phyloP scores from a whole-genome alignment of 129 eudicot species.

The Artemisia argyi region DNA sequence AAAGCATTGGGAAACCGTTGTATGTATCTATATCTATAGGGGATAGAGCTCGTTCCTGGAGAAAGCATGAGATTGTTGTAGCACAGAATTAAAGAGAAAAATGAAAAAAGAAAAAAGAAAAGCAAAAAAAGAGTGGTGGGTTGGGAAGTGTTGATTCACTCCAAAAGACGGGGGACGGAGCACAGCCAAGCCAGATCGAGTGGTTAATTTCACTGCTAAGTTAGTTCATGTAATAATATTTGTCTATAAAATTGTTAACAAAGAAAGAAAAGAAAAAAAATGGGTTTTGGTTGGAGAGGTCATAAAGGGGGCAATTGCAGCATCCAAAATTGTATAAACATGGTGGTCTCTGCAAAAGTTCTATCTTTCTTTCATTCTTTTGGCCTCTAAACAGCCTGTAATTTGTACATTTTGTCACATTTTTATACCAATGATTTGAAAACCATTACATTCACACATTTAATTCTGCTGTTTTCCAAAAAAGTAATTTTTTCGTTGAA shows the following conservation, averaged over 20 bases:
- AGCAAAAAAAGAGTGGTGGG: constrained; percentile 37
- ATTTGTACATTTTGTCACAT: constrained; percentile 18
- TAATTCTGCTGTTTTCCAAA: neutral
- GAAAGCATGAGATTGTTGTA: neutral
- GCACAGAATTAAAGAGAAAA: neutral
- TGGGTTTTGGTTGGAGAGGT: constrained; percentile 29
- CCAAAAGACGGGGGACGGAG: constrained; percentile 51
- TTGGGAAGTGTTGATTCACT: constrained; percentile 76
- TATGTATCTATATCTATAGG: constrained; percentile 24
- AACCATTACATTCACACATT: neutral
- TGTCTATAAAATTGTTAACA: constrained; percentile 34
- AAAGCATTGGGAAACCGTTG: constrained; percentile 1
- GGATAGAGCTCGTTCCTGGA: constrained; percentile 25
- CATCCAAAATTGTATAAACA: constrained; percentile 33
- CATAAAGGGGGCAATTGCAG: constrained; percentile 24
- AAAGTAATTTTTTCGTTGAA: neutral
- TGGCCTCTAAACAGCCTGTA: constrained; percentile 13
- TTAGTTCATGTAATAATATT: constrained; percentile 24
- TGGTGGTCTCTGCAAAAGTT: constrained; percentile 27
- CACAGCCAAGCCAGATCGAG: constrained; percentile 59
- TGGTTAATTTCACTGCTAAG: constrained; percentile 19
- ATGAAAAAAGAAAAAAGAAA: constrained; percentile 1
- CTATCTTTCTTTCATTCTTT: constrained; percentile 19
- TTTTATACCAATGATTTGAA: constrained; percentile 11
- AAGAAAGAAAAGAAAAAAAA: constrained; percentile 16